These are phyloP conservation scores for Neurospora sp. DNA, from an alignment of 495 filamentous ascomycete genomes.

Conservation along the genomic window DNA sequence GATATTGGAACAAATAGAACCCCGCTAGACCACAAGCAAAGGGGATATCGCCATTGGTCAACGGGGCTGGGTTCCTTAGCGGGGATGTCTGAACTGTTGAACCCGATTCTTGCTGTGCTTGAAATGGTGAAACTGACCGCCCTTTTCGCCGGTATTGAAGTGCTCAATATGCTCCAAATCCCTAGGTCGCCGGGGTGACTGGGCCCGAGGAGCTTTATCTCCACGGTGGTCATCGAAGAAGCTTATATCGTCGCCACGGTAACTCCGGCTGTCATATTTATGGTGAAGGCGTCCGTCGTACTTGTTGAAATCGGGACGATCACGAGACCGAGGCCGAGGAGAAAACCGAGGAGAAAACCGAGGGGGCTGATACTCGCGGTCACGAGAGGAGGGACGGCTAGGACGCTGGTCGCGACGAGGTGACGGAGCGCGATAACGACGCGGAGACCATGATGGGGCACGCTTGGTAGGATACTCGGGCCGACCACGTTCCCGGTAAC, in stretches of 20 bases:
- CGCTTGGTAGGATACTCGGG: background rate
- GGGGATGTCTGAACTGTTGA: background rate
- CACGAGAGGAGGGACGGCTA: conserved; percentile 11
- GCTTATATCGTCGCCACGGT: conserved; percentile 5
- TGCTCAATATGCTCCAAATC: background rate
- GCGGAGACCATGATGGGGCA: conserved; percentile 6
- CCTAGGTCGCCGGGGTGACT: conserved; percentile 1
- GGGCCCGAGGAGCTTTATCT: background rate
- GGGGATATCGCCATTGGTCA: background rate
- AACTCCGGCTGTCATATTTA: conserved; percentile 1
- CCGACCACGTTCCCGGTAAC: background rate
- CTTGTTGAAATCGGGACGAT: conserved; percentile 10
- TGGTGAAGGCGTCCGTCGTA: conserved; percentile 11
- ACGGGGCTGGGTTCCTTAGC: background rate
- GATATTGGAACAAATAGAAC: background rate
- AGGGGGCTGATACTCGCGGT: conserved; percentile 10
- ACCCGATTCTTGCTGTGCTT: background rate
- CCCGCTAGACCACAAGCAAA: background rate
- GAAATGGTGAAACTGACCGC: conserved; percentile 7
- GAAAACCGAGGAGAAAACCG: conserved; percentile 3
- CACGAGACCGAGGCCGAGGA: background rate
- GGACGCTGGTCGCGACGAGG: conserved; percentile 6
- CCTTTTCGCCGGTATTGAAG: conserved; percentile 4
- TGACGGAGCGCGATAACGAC: conserved; percentile 6
- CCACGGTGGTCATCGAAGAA: background rate